These are phyloP conservation scores for Candida corydali DNA, from an alignment of 805 yeast genomes.

Conservation along the genomic window DNA sequence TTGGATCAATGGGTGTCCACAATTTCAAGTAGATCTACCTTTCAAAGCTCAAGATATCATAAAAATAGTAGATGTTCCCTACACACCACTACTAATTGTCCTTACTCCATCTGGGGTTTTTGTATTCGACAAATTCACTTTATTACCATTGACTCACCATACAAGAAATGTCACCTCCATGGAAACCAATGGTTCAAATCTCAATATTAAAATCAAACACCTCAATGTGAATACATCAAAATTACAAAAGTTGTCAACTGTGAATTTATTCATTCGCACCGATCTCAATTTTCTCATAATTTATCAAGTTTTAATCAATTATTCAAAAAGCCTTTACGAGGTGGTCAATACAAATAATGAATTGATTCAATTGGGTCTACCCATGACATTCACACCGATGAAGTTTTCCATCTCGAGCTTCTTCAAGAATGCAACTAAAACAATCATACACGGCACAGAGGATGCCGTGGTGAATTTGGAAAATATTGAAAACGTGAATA, in stretches of 20 bases:
- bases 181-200: conserved; percentile 44
- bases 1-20: conserved; percentile 32
- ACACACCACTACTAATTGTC: conserved; percentile 25
- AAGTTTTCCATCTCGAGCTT: conserved; percentile 25
- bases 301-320: conserved; percentile 33
- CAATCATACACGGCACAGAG: conserved; percentile 26
- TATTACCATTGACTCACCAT: conserved; percentile 45
- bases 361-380: conserved; percentile 32
- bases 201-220: conserved; percentile 34
- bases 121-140: conserved; percentile 27
- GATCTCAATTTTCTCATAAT: conserved; percentile 35
- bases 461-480: conserved; percentile 20
- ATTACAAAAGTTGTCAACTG: conserved; percentile 21
- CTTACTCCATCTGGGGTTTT: conserved; percentile 27
- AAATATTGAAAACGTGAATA: conserved; percentile 32
- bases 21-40: conserved; percentile 24
- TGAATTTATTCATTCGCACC: conserved; percentile 40
- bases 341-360: conserved; percentile 23
- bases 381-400: conserved; percentile 23
- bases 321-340: conserved; percentile 31
- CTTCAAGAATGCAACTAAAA: conserved; percentile 28
- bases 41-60: conserved; percentile 14
- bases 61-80: conserved; percentile 19
- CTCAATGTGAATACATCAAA: conserved; percentile 33
- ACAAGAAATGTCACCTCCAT: conserved; percentile 41